Conservation (phyloP, 805 yeast species). For the Barnettozyma pratensis region DNA sequence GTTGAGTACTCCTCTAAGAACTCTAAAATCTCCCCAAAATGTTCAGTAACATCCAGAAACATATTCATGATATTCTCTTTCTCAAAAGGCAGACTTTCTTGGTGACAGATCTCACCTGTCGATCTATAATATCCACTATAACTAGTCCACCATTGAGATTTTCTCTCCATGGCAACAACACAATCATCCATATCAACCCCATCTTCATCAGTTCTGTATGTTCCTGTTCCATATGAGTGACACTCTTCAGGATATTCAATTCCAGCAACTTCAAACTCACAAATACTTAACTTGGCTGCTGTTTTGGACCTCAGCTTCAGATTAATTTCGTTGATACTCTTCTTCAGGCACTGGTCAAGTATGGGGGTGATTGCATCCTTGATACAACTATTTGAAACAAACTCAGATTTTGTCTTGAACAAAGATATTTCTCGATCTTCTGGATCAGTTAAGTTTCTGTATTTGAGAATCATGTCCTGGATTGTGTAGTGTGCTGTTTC, state of each 20-base stretch:
- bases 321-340: conserved; percentile 36
- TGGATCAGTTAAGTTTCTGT: conserved; percentile 12
- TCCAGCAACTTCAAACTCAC: conserved; percentile 48
- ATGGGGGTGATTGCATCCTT: conserved; percentile 36
- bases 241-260: conserved; percentile 28
- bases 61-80: conserved; percentile 44
- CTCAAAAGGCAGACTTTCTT: conserved; percentile 45
- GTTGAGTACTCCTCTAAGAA: conserved; percentile 16
- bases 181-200: conserved; percentile 33
- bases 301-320: conserved; percentile 30
- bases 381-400: conserved; percentile 28
- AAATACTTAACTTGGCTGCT: conserved; percentile 45
- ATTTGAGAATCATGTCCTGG: conserved; percentile 16
- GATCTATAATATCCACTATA: conserved; percentile 61
- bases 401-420: conserved; percentile 8
- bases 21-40: conserved; percentile 20
- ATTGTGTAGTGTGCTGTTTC: conserved; percentile 12
- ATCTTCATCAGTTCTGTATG: neutral
- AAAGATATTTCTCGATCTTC: conserved; percentile 8
- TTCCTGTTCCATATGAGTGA: conserved; percentile 7
- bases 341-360: conserved; percentile 34
- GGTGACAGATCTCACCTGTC: conserved; percentile 47
- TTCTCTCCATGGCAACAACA: conserved; percentile 34
- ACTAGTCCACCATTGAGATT: conserved; percentile 68
- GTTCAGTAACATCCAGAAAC: conserved; percentile 42